phyloP scores from a whole-genome alignment of 495 filamentous ascomycete species.

The Penicillium lividum region DNA sequence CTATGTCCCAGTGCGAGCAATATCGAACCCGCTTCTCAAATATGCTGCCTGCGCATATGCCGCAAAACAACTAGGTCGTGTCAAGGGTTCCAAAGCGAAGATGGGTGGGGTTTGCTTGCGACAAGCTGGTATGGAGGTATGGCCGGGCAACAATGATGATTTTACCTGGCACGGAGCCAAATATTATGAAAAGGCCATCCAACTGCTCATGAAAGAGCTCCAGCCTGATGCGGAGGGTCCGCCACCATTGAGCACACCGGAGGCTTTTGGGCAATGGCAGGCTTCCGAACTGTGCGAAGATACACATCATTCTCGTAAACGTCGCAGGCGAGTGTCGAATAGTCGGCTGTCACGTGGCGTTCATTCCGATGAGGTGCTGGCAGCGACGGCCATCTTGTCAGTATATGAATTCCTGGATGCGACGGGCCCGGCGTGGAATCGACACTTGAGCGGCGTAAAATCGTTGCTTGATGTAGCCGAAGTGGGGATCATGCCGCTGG shows the following conservation, averaged over 20 bases:
- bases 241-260: slow-evolving; percentile 38
- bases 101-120: slow-evolving; percentile 49
- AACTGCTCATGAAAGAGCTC: slow-evolving; percentile 60
- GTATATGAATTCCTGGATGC: slow-evolving; percentile 66
- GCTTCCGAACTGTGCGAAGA: slow-evolving; percentile 36
- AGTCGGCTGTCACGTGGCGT: slow-evolving; percentile 42
- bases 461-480: slow-evolving; percentile 63
- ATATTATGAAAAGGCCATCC: slow-evolving; percentile 65
- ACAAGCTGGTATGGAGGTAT: slow-evolving; percentile 54
- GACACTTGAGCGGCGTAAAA: slow-evolving; percentile 66
- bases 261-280: slow-evolving; percentile 42
- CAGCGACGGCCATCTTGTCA: slow-evolving; percentile 63
- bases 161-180: slow-evolving; percentile 60
- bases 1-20: slow-evolving; percentile 57
- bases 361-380: slow-evolving; percentile 61
- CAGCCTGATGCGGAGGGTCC: slow-evolving; percentile 44
- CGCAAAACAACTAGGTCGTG: slow-evolving; percentile 61
- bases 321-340: slow-evolving; percentile 41
- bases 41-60: slow-evolving; percentile 62
- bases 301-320: slow-evolving; percentile 38
- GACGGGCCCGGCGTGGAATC: slow-evolving; percentile 59
- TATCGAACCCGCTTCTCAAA: slow-evolving; percentile 57
- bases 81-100: slow-evolving; percentile 50
- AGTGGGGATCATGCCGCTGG: slow-evolving; percentile 62
- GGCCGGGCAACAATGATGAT: slow-evolving; percentile 49